Percentiles rank a stretch among this genome's conserved stretches.
phyloP scores from a whole-genome alignment of 441 rosid genomes.

The Erodium moschatum region DNA sequence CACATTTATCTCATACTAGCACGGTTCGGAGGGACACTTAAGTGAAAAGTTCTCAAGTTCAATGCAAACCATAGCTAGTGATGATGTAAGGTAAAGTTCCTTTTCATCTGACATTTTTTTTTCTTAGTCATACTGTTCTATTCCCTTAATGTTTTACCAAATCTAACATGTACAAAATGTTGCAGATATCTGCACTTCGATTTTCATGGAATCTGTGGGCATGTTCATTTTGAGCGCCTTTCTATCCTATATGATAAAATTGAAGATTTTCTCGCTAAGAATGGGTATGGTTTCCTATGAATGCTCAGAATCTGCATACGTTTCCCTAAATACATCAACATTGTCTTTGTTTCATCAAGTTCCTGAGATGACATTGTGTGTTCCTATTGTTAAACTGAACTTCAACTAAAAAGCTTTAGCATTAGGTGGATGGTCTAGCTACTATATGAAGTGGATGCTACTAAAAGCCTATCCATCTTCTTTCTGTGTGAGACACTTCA shows the following conservation, averaged over 20 bases:
- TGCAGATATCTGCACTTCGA: constrained; percentile 94
- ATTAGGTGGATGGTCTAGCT: too few species aligned
- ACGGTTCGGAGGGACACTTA: constrained; percentile 89
- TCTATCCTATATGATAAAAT: constrained; percentile 87
- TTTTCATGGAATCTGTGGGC: constrained; percentile 86
- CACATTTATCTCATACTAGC: constrained; percentile 43
- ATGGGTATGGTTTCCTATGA: constrained; percentile 52
- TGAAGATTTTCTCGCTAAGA: constrained; percentile 68
- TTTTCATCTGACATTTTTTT: constrained; percentile 23
- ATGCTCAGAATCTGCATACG: not conserved
- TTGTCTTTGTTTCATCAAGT: constrained; percentile 13
- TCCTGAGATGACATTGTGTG: constrained; percentile 12
- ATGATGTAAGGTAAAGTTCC: constrained; percentile 76
- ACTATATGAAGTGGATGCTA: too few species aligned
- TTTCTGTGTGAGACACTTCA: too few species aligned
- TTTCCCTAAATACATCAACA: not conserved
- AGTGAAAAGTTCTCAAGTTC: constrained; percentile 60
- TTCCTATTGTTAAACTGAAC: not conserved
- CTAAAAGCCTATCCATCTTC: too few species aligned
- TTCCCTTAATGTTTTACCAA: constrained; percentile 10
- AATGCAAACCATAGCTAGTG: constrained; percentile 54
- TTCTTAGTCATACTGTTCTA: constrained; percentile 1
- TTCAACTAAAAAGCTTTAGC: too few species aligned
- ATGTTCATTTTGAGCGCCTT: constrained; percentile 91
- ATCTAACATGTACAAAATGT: constrained; percentile 17